Evolutionary conservation across 1,284 basidiomycete genomes (phyloP).

Genomic region (Boletus semigastroideus): DNA sequence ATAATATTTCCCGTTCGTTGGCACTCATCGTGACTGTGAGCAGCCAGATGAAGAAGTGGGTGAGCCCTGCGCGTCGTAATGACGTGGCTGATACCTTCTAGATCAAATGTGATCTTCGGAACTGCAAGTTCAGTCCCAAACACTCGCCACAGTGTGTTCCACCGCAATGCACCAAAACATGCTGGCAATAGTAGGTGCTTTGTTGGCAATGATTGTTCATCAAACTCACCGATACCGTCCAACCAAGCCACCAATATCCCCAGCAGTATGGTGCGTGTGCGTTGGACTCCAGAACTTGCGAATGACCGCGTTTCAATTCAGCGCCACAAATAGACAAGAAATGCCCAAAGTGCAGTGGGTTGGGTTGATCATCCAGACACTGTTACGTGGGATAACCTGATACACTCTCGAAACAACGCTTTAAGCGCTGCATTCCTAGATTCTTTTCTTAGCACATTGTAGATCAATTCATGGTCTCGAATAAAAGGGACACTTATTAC

Average conservation of each 20-base stretch:
- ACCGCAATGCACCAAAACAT: constrained; percentile 53
- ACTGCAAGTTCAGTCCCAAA: constrained; percentile 64
- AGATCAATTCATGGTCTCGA: constrained; percentile 9
- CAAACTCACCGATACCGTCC: constrained; percentile 13
- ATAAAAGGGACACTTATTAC: constrained; percentile 11
- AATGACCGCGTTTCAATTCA: constrained; percentile 41
- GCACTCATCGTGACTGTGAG: constrained; percentile 12
- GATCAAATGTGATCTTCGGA: constrained; percentile 61
- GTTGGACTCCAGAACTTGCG: constrained; percentile 47
- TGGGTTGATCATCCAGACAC: constrained; percentile 13
- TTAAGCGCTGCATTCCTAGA: constrained; percentile 12
- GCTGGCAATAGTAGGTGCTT: constrained; percentile 69
- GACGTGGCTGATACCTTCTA: constrained; percentile 29
- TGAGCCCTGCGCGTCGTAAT: not conserved
- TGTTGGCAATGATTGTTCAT: not conserved
- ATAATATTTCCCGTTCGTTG: constrained; percentile 1
- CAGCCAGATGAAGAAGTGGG: constrained; percentile 66
- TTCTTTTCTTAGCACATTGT: constrained; percentile 7
- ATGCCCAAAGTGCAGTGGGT: constrained; percentile 29
- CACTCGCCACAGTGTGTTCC: constrained; percentile 53
- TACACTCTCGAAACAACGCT: not conserved
- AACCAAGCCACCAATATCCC: constrained; percentile 58
- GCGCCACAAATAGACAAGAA: constrained; percentile 35
- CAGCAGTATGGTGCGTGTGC: constrained; percentile 57
- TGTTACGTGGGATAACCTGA: constrained; percentile 5